phyloP scores from a whole-genome alignment of 805 yeast genomes.

The Myxozyma sirexii region DNA sequence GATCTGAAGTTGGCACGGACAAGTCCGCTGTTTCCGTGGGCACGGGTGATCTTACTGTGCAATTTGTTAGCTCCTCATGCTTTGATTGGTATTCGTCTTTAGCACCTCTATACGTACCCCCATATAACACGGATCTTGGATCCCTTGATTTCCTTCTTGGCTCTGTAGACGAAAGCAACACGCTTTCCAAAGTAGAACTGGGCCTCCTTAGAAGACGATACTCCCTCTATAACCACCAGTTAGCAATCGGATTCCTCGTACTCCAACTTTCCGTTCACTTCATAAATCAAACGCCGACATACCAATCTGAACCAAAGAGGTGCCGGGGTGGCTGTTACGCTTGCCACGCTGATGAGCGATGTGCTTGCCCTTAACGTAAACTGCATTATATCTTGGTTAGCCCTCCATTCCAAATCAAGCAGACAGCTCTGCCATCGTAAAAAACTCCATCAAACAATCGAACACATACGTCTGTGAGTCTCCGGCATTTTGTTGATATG shows the following conservation, averaged over 20 bases:
- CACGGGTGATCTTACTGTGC: slow-evolving; percentile 77
- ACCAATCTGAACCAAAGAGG: slow-evolving; percentile 85
- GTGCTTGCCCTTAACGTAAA: slow-evolving; percentile 99
- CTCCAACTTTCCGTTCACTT: neutral
- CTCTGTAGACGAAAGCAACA: slow-evolving; percentile 99
- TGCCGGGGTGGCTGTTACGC: slow-evolving; percentile 97
- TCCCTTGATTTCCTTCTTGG: slow-evolving; percentile 96
- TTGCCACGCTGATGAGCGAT: slow-evolving; percentile 99
- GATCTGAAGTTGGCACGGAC: slow-evolving; percentile 99
- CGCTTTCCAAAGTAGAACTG: slow-evolving; percentile 99
- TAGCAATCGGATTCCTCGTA: neutral
- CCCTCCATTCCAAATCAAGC: neutral
- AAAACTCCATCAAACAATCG: neutral
- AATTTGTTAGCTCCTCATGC: slow-evolving; percentile 5
- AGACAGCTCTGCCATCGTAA: neutral
- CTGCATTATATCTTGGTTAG: slow-evolving; percentile 46
- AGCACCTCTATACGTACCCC: slow-evolving; percentile 76
- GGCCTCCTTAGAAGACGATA: slow-evolving; percentile 86
- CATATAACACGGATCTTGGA: slow-evolving; percentile 99
- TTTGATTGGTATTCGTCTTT: too few relatives aligned
- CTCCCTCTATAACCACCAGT: slow-evolving; percentile 65
- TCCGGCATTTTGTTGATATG: slow-evolving; percentile 73
- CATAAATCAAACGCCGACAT: slow-evolving; percentile 6
- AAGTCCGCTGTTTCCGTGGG: slow-evolving; percentile 98
- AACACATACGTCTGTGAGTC: slow-evolving; percentile 93